A percentile compares a stretch with the other conserved stretches of the same genome.
These are phyloP conservation scores for Fagopyrum esculentum DNA, from an alignment of 148 eudicot species.

Conservation along the genomic window DNA sequence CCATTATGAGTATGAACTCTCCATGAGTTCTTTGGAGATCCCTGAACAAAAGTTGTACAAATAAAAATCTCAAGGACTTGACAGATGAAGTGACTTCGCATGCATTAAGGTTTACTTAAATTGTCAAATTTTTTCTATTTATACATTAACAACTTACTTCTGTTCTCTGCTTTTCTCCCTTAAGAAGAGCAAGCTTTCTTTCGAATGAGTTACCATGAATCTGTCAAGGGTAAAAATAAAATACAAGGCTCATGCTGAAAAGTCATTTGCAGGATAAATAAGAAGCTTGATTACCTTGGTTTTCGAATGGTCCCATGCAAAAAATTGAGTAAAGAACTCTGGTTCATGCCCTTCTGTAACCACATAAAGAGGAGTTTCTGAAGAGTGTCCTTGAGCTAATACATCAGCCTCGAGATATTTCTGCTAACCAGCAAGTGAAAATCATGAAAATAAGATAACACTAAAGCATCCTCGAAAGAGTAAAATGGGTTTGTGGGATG, in stretches of 20 bases:
- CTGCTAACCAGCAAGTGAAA: slow-evolving; percentile 26
- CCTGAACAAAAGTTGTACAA: slow-evolving; percentile 17
- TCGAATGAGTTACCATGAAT: slow-evolving; percentile 57
- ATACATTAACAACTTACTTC: slow-evolving; percentile 27
- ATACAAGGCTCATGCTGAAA: not conserved
- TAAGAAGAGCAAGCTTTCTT: slow-evolving; percentile 48
- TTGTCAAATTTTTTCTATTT: not conserved
- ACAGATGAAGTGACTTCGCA: not conserved
- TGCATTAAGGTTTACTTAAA: not conserved
- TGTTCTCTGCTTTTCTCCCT: slow-evolving; percentile 33
- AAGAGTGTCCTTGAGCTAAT: slow-evolving; percentile 39
- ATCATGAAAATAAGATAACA: not conserved
- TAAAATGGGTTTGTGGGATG: no score
- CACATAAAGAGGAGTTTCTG: slow-evolving; percentile 42
- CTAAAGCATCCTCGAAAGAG: not conserved
- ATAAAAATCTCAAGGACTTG: not conserved
- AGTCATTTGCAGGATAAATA: not conserved
- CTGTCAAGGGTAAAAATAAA: slow-evolving; percentile 17
- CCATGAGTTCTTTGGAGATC: slow-evolving; percentile 32
- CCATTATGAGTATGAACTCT: slow-evolving; percentile 24
- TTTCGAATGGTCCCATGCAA: slow-evolving; percentile 61
- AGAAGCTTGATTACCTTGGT: slow-evolving; percentile 32
- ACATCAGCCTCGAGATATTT: slow-evolving; percentile 48
- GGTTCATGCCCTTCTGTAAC: slow-evolving; percentile 61
- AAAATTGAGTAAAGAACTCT: slow-evolving; percentile 53